Evolutionary conservation across 805 yeast genomes (phyloP), one percentile per base, ranked within the genome.

Genomic region (Hanseniaspora opuntiae): DNA sequence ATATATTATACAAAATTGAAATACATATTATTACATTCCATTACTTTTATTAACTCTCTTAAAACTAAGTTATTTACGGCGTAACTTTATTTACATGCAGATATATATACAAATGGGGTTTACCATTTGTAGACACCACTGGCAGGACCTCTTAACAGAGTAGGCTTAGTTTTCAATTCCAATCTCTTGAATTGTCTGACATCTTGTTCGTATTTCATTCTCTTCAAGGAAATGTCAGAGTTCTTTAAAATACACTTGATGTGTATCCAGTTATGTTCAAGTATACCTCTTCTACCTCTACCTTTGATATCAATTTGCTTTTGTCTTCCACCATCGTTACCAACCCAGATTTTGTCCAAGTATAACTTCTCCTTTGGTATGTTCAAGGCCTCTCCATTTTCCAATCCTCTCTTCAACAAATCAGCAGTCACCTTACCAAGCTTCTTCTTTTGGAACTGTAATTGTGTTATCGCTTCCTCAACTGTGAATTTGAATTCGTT

Each of bases 341-440:
- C 97, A 28, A 81, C 81, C 97, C 97, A 90, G 56, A 88, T 78
- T 62, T 85, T 85, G 44, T 82, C 78, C 54, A 90, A 76, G 61
- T 82, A 86, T 42, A 88, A 65, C 38, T 76, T 76, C 56, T 82
- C 76, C 24, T 79, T 75, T 56, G 81, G 68, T 56, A 84, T 67
- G 3, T 81, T 79, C 58, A 83, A 66, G 39, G 69, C 71, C 55
- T 76, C 70, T 22, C 89, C 87, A 62, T 86, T 87, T 46, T 77
- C 73, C 35, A 86, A 62, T 10, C 94, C 95, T 49, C 77, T 72
- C 61, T 81, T 79, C 57, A 90, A 74, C 68, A 89, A 69, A 57
- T 79, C 84, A 50, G 81, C 89, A 53, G 88, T 74, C 58, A 88
- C 95, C 54, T 82, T 75, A 33, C 94, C 78, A 67, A 88, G 77